These are phyloP conservation scores for Peronospora belbahrii DNA, from an alignment of 352 stramenopile species.

Conservation along the genomic window DNA sequence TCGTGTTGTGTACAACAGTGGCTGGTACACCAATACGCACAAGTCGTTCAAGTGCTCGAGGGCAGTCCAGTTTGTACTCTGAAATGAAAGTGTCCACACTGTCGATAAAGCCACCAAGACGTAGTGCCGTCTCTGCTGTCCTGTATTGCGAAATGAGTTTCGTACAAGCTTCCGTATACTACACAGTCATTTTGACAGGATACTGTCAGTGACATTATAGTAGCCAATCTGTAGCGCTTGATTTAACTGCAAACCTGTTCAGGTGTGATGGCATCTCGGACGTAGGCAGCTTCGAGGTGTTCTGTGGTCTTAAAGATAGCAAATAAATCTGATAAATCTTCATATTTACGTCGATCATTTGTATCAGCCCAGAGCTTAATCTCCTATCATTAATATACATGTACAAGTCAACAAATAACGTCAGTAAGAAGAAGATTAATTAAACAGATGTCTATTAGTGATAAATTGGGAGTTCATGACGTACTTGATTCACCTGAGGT, in stretches of 20 bases:
- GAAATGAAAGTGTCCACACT: constrained; percentile 87
- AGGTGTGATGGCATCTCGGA: constrained; percentile 90
- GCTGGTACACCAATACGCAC: constrained; percentile 91
- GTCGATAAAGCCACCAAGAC: constrained; percentile 62
- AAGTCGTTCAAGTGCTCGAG: constrained; percentile 89
- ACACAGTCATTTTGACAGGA: neutral
- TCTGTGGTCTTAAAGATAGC: constrained; percentile 97
- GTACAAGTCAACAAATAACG: neutral
- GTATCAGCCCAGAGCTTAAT: constrained; percentile 78
- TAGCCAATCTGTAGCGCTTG: neutral
- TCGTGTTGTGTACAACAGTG: constrained; percentile 83
- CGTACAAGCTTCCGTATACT: constrained; percentile 95
- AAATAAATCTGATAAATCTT: constrained; percentile 90
- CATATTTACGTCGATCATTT: constrained; percentile 82
- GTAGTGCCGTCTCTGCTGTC: constrained; percentile 90
- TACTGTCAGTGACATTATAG: neutral
- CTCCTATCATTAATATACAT: constrained; percentile 31
- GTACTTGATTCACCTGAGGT: constrained; percentile 27
- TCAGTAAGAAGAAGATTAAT: too few species aligned
- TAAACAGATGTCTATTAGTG: too few species aligned
- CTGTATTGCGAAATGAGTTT: constrained; percentile 98
- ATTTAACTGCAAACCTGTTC: constrained; percentile 50
- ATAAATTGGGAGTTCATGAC: neutral
- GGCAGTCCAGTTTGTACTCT: constrained; percentile 95
- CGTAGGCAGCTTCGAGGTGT: constrained; percentile 95